Base-by-base conservation (phyloP, 129 eudicot species). In the Silybum marianum region DNA sequence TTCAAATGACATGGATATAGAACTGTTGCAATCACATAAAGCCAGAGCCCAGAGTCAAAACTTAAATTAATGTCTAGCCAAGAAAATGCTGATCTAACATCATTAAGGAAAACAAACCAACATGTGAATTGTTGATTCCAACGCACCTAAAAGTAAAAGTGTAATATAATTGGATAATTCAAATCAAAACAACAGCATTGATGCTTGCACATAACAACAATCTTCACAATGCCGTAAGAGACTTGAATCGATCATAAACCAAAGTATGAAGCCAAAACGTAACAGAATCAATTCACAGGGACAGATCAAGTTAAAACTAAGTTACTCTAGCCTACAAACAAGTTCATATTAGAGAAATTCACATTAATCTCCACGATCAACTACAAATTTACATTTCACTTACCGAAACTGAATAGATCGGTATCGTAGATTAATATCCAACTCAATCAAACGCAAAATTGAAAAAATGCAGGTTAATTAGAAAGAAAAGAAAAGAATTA, bases 331-430 rank as follows among this genome's bases (percentile, higher is more conserved):
- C 44, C 73, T 25, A 21, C 39, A 72, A 14, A 72, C 23, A 72
- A 72, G 23, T 39, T 48, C 67, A 42, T 25, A 36, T 28, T 19
- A 69, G 16, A 42, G 19, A 38, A 72, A 22, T 39, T 30, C 74
- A 67, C 65, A 36, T 28, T 12, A 69, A 77, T 78, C 74, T 77
- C 72, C 51, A 66, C 60, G 51, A 84, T 71, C 82, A 58, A 7
- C 25, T 58, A 74, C 38, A 6, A 34, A 75, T 5, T 24, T 19
- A 71, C 25, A 30, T 34, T 34, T 24, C 32, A 16, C 36, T 13
- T 1, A 62, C 4, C 48, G 28, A 34, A 21, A 40, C 14, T 0
- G 11, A 72, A 21, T 7, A 83, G 82, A 83, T 7, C 71, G 28
- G 7, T 4, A 75, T 46, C n/a, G 18, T 19, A 16, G 12, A 82